Evolutionary conservation across 2,329 filamentous ascomycete genomes (phyloP).

Genomic region (Calycina herbarum): DNA sequence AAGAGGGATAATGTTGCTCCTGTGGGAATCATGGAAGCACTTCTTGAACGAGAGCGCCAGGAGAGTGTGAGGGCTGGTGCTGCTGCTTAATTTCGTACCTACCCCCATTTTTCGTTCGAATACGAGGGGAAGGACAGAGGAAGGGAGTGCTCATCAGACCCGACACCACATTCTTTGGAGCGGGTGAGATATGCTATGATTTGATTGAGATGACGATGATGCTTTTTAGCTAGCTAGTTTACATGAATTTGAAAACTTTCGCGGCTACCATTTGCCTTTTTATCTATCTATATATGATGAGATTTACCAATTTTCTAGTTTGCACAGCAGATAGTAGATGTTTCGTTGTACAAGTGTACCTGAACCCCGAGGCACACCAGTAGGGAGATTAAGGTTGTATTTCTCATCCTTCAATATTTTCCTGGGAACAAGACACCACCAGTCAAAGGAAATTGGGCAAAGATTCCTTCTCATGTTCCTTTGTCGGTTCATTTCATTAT

Average conservation of each 20-base stretch:
- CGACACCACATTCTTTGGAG: constrained; percentile 39
- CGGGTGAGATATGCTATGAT: constrained; percentile 10
- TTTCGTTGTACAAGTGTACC: too few relatives aligned
- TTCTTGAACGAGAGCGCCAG: constrained; percentile 56
- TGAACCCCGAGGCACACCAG: background rate
- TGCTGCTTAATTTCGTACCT: constrained; percentile 33
- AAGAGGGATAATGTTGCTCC: constrained; percentile 43
- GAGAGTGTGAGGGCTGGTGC: constrained; percentile 37
- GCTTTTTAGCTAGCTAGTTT: background rate
- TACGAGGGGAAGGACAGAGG: background rate
- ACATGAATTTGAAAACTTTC: background rate
- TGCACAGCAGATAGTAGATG: background rate
- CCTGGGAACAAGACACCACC: too few relatives aligned
- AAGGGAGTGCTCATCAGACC: constrained; percentile 37
- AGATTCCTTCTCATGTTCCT: too few relatives aligned
- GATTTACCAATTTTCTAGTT: background rate
- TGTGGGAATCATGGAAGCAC: constrained; percentile 54
- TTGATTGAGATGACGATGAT: background rate
- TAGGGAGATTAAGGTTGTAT: too few relatives aligned
- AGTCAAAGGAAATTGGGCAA: too few relatives aligned
- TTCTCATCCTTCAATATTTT: too few relatives aligned
- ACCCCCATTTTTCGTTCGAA: background rate
- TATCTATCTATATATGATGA: background rate
- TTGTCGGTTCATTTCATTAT: too few relatives aligned
- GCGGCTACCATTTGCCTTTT: background rate